phyloP scores from a whole-genome alignment of 495 filamentous ascomycete genomes.

The Neurospora africana region DNA sequence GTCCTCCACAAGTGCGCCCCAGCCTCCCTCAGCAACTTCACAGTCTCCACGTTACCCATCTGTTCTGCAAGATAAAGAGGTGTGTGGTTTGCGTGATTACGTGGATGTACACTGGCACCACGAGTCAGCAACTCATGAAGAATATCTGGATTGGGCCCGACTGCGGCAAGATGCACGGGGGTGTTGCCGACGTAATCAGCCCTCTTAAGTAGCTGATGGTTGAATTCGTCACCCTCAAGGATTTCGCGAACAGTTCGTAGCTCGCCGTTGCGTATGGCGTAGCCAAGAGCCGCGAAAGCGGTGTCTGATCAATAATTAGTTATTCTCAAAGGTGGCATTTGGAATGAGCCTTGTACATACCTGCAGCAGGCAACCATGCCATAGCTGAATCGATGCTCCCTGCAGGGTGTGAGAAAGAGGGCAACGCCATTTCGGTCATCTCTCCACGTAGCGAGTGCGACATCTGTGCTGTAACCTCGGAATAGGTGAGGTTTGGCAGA shows the following conservation, averaged over 20 bases:
- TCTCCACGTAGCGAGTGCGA: conserved; percentile 69
- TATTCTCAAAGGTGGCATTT: conserved; percentile 23
- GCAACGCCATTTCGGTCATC: conserved; percentile 59
- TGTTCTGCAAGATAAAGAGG: conserved; percentile 68
- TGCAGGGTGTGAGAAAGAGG: conserved; percentile 62
- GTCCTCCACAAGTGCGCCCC: conserved; percentile 28
- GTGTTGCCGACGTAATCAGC: conserved; percentile 87
- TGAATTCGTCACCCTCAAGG: conserved; percentile 47
- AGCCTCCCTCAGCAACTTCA: conserved; percentile 43
- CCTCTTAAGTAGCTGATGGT: conserved; percentile 58
- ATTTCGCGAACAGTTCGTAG: conserved; percentile 51
- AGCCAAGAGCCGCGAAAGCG: conserved; percentile 63
- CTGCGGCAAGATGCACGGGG: conserved; percentile 54
- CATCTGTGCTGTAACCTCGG: conserved; percentile 63
- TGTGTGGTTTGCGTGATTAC: conserved; percentile 72
- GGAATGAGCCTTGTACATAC: conserved; percentile 8
- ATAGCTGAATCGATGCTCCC: conserved; percentile 27
- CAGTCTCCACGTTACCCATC: conserved; percentile 45
- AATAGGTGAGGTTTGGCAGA: conserved; percentile 45
- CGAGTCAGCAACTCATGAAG: conserved; percentile 61
- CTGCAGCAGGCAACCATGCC: conserved; percentile 23
- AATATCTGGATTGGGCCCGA: conserved; percentile 40
- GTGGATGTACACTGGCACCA: conserved; percentile 77
- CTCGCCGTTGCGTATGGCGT: conserved; percentile 70
- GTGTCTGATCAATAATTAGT: conserved; percentile 23